Percentiles rank a stretch among this genome's conserved stretches.
Conservation (phyloP, 805 yeast species). For the Metschnikowia orientalis region DNA sequence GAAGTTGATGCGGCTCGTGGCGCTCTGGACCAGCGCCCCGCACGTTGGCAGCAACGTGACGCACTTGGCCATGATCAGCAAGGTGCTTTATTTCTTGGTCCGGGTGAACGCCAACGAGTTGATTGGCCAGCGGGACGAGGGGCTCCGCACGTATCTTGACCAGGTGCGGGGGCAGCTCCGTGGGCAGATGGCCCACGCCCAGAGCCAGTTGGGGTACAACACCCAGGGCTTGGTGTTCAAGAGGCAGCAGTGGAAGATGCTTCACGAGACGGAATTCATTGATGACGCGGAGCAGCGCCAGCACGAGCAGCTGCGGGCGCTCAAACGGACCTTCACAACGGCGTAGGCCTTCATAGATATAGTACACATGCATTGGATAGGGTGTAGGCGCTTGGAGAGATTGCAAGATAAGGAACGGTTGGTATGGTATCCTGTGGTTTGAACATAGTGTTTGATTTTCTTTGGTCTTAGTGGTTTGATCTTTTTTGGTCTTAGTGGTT, state of each 20-base stretch:
- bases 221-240: constrained; percentile 74
- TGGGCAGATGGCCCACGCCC: constrained; percentile 45
- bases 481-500: no score
- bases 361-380: no score
- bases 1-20: constrained; percentile 66
- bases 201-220: constrained; percentile 72
- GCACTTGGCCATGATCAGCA: constrained; percentile 62
- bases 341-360: constrained; percentile 18
- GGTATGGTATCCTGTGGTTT: no score
- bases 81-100: constrained; percentile 70
- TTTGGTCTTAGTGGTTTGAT: no score
- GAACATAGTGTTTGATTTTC: no score
- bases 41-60: constrained; percentile 39
- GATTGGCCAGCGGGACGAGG: constrained; percentile 60
- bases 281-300: constrained; percentile 59
- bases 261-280: constrained; percentile 67
- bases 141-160: constrained; percentile 59
- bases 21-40: constrained; percentile 59
- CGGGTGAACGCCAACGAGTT: constrained; percentile 75
- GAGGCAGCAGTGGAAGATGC: constrained; percentile 72
- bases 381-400: no score
- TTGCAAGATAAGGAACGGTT: no score
- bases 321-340: constrained; percentile 73
- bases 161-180: constrained; percentile 63
- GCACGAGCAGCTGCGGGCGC: constrained; percentile 50